These are phyloP conservation scores for Moniliophthora roreri DNA, from an alignment of 1,284 basidiomycete genomes.

Conservation along the genomic window DNA sequence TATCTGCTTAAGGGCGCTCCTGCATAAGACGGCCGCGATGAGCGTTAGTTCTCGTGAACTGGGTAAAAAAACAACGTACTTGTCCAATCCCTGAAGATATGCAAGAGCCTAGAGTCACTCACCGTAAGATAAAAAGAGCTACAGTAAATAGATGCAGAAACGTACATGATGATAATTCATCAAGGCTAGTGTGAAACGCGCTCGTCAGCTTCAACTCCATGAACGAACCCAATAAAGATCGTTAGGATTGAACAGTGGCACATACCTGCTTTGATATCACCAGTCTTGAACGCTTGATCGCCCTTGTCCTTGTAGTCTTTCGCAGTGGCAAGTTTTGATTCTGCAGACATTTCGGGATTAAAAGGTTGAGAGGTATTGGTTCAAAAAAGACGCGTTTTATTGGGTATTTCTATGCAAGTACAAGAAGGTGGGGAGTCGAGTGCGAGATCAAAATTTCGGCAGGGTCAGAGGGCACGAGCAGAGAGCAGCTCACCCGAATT, in stretches of 20 bases:
- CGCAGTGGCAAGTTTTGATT: slow-evolving; percentile 57
- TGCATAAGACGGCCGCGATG: slow-evolving; percentile 20
- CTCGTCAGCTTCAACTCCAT: not conserved
- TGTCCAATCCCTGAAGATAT: slow-evolving; percentile 72
- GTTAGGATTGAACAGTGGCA: slow-evolving; percentile 8
- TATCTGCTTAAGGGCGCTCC: slow-evolving; percentile 44
- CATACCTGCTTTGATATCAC: slow-evolving; percentile 62
- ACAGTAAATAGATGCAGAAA: not conserved
- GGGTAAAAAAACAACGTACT: slow-evolving; percentile 39
- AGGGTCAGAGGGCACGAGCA: not conserved
- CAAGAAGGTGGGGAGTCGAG: not conserved
- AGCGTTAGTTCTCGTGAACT: not conserved
- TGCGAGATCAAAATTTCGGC: not conserved
- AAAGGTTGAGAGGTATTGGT: slow-evolving; percentile 9
- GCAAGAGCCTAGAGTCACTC: slow-evolving; percentile 51
- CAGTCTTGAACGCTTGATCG: slow-evolving; percentile 74
- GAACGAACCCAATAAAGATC: not conserved
- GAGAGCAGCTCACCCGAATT: not conserved
- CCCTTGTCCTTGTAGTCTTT: slow-evolving; percentile 70
- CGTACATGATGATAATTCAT: slow-evolving; percentile 64
- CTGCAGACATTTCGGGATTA: slow-evolving; percentile 21
- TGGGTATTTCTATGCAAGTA: not conserved
- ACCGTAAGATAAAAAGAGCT: slow-evolving; percentile 1
- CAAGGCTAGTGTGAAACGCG: slow-evolving; percentile 45
- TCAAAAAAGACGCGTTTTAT: slow-evolving; percentile 7